Conservation (phyloP, 306 rosid species). For the Cajanus cajan region DNA sequence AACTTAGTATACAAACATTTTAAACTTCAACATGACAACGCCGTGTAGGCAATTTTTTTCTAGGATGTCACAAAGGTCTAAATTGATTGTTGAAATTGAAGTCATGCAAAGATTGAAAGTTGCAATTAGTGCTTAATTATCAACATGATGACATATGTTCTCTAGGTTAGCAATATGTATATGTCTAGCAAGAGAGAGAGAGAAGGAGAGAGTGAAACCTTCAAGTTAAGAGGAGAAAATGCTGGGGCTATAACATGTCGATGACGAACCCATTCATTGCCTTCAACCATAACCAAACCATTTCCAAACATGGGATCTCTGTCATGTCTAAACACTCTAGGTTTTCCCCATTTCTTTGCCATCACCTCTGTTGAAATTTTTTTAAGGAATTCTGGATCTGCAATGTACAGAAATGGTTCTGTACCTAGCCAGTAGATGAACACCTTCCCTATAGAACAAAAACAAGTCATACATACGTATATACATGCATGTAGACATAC, state of each 20-base stretch:
- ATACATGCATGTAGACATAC: neutral
- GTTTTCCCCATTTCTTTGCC: slow-evolving; percentile 82
- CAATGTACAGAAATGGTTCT: slow-evolving; percentile 77
- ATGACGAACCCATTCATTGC: slow-evolving; percentile 71
- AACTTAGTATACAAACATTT: neutral
- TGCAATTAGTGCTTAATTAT: neutral
- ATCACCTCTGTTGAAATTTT: slow-evolving; percentile 59
- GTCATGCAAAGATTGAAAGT: neutral
- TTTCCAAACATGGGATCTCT: slow-evolving; percentile 78
- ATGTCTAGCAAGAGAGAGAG: neutral
- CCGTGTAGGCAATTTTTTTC: neutral
- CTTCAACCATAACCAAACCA: slow-evolving; percentile 74
- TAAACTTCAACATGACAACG: slow-evolving; percentile 26
- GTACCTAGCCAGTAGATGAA: slow-evolving; percentile 83
- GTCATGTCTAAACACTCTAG: slow-evolving; percentile 61
- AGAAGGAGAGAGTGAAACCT: slow-evolving; percentile 38
- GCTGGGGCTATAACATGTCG: slow-evolving; percentile 69
- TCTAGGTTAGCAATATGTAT: neutral
- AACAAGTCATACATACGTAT: neutral
- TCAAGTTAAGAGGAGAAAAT: slow-evolving; percentile 61
- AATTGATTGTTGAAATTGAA: neutral
- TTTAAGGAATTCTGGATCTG: slow-evolving; percentile 67
- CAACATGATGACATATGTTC: slow-evolving; percentile 3
- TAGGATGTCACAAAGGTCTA: slow-evolving; percentile 1
- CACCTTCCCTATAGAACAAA: slow-evolving; percentile 55